Evolutionary conservation across 345 rosid species (phyloP), one percentile per base, ranked within the genome.

Genomic region (Theobroma cacao): DNA sequence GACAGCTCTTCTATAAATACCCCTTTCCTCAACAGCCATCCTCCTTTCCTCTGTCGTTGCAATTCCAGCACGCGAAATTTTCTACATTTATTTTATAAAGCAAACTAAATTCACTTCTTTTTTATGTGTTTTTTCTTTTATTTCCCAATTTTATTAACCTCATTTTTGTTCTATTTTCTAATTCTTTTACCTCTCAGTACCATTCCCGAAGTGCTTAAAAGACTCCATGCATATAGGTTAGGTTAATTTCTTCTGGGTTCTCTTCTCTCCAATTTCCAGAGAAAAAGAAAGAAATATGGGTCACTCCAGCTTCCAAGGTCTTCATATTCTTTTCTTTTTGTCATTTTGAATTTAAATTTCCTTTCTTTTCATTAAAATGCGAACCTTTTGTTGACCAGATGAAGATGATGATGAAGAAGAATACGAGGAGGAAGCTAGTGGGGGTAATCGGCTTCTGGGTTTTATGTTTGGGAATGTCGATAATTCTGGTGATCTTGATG

Each of bases 381-480:
- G 10, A 77, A 65, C 24, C 24, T 45, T 12, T 28, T 48, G 47
- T 63, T 76, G 72, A 79, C 63, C 76, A 85, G 80, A 77, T 68
- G 80, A 77, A 60, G 80, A 77, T 11, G 80, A 67, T 15, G 98
- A 92, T 0, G 98, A 91, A 15, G 95, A 93, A 79, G 97, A 91
- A 58, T 86, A 88, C 79, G 99, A 92, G 81, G 99, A 93, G 77
- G 82, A 68, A 24, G 86, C 40, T 75, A 85, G 86, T 78, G 86
- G 88, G 59, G 90, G 92, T 80, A 94, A 92, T 75, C 89, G 86
- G 60, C 87, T 94, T 75, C 84, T 94, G 88, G 98, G 98, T 17
- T 96, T 96, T 84, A 91, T 96, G 91, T 96, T 96, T 61, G 98
- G 98, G 59, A 96, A 96, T 80, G 98, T 96, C 77, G 98, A 96